A percentile compares a stretch with the other conserved stretches of the same genome.
phyloP scores from a whole-genome alignment of 2,329 filamentous ascomycete species.

The Aspergillus niger region DNA sequence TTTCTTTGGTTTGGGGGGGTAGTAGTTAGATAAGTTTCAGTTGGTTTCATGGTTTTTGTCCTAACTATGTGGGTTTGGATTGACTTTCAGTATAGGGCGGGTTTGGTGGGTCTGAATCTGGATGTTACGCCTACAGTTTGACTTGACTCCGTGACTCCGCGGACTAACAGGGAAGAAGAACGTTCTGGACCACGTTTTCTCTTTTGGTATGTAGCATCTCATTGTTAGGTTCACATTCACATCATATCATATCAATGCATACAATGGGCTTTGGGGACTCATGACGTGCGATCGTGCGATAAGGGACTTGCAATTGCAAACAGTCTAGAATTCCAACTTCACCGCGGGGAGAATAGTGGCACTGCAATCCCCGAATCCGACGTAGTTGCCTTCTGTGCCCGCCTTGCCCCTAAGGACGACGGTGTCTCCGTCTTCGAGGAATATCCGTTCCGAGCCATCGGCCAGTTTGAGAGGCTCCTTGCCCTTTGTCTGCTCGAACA shows the following conservation, averaged over 20 bases:
- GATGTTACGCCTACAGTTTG: not conserved
- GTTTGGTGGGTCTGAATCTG: not conserved
- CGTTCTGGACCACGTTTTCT: not conserved
- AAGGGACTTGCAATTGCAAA: not conserved
- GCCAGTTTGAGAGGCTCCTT: conserved; percentile 64
- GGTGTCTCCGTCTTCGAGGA: conserved; percentile 74
- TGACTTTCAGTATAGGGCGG: not conserved
- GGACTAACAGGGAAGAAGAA: not conserved
- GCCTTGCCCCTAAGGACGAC: conserved; percentile 67
- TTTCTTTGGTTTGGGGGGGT: too few species aligned
- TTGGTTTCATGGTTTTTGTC: not conserved
- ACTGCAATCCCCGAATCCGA: conserved; percentile 75
- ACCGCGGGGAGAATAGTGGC: conserved; percentile 61
- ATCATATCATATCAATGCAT: not conserved
- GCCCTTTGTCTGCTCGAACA: conserved; percentile 73
- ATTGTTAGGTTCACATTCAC: too few species aligned
- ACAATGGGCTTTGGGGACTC: too few species aligned
- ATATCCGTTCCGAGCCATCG: conserved; percentile 67
- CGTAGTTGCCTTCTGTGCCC: conserved; percentile 65
- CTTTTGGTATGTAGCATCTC: not conserved
- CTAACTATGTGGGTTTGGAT: not conserved
- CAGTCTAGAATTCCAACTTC: conserved; percentile 25
- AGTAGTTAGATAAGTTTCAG: not conserved
- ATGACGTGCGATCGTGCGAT: too few species aligned
- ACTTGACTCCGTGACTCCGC: not conserved